Conservation (phyloP, 2,329 filamentous ascomycete species). For the Aspergillus sp. region DNA sequence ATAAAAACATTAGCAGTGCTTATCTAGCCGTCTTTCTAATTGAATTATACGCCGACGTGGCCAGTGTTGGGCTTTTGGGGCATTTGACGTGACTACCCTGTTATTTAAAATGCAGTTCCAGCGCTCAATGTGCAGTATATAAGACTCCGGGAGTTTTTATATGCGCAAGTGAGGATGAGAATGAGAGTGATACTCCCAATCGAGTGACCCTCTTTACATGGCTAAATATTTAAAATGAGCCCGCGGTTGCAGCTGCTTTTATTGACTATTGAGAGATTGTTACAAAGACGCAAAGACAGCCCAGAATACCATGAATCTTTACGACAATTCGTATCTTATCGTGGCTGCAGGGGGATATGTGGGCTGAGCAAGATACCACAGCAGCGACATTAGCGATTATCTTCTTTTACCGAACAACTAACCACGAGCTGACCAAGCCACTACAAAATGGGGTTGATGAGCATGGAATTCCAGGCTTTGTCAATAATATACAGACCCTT, state of each 20-base stretch:
- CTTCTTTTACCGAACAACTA: not conserved
- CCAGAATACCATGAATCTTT: not conserved
- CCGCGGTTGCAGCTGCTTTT: not conserved
- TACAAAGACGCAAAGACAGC: not conserved
- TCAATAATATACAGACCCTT: not conserved
- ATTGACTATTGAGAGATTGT: not conserved
- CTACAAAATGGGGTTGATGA: not conserved
- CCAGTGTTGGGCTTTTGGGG: slow-evolving; percentile 17
- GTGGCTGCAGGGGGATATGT: not conserved
- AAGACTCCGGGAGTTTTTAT: slow-evolving; percentile 10
- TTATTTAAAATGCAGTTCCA: slow-evolving; percentile 19
- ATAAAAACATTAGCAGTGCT: no score
- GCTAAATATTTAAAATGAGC: not conserved
- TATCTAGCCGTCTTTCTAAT: no score
- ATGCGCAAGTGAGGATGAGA: not conserved
- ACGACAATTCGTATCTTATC: not conserved
- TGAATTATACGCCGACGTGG: no score
- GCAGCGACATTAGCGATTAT: not conserved
- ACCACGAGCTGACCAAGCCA: not conserved
- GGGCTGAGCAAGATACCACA: not conserved
- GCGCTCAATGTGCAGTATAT: slow-evolving; percentile 16
- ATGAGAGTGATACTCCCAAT: not conserved
- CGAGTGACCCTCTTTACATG: no score
- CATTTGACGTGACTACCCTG: slow-evolving; percentile 24
- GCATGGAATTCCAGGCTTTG: not conserved